Base-by-base conservation (phyloP, 2,329 filamentous ascomycete species). In the Cercospora sp. region DNA sequence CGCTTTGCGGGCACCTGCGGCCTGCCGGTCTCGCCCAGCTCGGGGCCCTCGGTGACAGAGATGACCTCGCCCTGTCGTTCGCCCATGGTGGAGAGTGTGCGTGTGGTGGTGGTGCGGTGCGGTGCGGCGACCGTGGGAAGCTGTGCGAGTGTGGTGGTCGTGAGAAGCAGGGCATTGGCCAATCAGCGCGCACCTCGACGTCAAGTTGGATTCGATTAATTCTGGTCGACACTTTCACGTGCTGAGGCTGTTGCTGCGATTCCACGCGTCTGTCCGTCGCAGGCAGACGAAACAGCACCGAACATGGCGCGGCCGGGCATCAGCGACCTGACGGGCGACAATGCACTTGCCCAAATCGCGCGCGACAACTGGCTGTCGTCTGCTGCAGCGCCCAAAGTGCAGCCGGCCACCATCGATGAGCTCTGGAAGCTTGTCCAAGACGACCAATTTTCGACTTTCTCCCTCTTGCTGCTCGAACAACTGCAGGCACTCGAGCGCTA, bases 401-500 rank as follows among this genome's bases (percentile, higher is more conserved):
- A 92, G 74, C 84, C 85, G 61, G 91, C 96, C 71, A 88, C 96
- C 58, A 82, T 99, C 76, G 96, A 96, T 82, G 87, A 88, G 76
- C 89, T 99, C 67, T 99, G 94, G 93, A 92, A 96, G 79, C 86
- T 89, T 65, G 82, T 99, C 74, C 93, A 97, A 80, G 89, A 89
- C 72, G 91, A 93, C 64, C 86, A 87, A 65, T 98, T 97, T 77
- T 84, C 87, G 36, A 88, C 90, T 78, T 90, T 89, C 78, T 91
- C 91, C 5, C 85, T 99, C 23, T 83, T 96, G 71, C 87, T 92
- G 28, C 85, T 99, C 65, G 95, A 99, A 81, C 94, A 93, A 74
- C 81, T 98, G 74, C 95, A 97, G 82, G 89, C 94, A 51, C 81
- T 99, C 67, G 95, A 99, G 79, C 91, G 92, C 77, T 98, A 96